phyloP scores from a whole-genome alignment of 1,284 basidiomycete species.

The Cutaneotrichosporon arboriforme region DNA sequence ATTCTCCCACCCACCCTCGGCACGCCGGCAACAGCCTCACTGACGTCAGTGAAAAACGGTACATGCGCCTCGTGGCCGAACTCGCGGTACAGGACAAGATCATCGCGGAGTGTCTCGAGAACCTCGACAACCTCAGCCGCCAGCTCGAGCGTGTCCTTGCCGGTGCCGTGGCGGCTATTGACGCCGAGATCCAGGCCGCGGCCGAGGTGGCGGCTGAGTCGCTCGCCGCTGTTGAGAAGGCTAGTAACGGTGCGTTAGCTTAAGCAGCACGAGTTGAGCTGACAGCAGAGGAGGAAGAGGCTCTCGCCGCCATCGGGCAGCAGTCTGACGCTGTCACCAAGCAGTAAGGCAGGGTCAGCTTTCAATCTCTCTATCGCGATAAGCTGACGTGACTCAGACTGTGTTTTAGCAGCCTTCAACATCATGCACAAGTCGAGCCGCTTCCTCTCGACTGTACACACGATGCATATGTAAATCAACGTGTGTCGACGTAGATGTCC shows the following conservation, averaged over 20 bases:
- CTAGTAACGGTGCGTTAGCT: not conserved
- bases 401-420: not conserved
- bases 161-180: not conserved
- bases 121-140: not conserved
- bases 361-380: no score
- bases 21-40: not conserved
- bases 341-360: no score
- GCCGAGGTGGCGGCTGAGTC: not conserved
- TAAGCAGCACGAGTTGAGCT: not conserved
- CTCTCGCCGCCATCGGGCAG: not conserved
- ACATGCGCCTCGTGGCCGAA: not conserved
- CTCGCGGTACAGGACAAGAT: conserved; percentile 3
- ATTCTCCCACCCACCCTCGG: no score
- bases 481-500: no score
- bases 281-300: not conserved
- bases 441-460: not conserved
- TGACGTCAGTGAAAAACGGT: conserved; percentile 5
- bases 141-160: conserved; percentile 1
- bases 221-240: not conserved
- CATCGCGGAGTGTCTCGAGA: not conserved
- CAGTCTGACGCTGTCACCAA: no score
- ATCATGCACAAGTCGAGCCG: not conserved
- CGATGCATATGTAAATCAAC: no score
- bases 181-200: not conserved
- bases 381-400: no score